Percentiles rank a stretch among this genome's conserved stretches.
These are phyloP conservation scores for Cichorium intybus DNA, from an alignment of 140 eudicot species.

Conservation along the genomic window DNA sequence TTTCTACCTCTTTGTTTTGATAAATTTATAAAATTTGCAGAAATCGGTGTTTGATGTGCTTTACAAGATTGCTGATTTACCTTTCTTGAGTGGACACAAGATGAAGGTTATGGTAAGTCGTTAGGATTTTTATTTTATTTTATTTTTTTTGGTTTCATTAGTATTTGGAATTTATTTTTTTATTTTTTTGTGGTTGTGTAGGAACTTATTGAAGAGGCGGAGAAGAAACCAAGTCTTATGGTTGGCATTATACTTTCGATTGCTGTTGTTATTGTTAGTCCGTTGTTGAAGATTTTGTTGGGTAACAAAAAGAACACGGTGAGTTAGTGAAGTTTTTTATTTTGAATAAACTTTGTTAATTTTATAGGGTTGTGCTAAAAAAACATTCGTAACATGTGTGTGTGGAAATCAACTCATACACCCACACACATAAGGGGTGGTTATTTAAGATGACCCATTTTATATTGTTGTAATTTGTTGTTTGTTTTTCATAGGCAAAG, in stretches of 20 bases:
- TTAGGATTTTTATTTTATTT: neutral
- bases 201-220: constrained; percentile 79
- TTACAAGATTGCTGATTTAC: constrained; percentile 80
- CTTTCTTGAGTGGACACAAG: constrained; percentile 73
- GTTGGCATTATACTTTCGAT: constrained; percentile 53
- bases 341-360: neutral
- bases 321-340: constrained; percentile 21
- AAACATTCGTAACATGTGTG: no score
- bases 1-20: neutral
- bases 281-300: constrained; percentile 51
- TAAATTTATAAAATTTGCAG: constrained; percentile 35
- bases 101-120: constrained; percentile 60
- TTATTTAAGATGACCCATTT: no score
- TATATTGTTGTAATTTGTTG: neutral
- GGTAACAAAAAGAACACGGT: constrained; percentile 59
- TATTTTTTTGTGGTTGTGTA: constrained; percentile 18
- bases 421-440: no score
- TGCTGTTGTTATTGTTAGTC: constrained; percentile 45
- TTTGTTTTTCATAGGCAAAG: constrained; percentile 28
- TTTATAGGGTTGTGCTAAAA: no score
- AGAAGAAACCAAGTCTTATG: constrained; percentile 56
- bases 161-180: neutral
- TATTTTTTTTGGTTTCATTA: neutral
- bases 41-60: constrained; percentile 70
- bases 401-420: no score